Base-by-base conservation (phyloP, 2,329 filamentous ascomycete genomes). In the Ophiobolus disseminans region DNA sequence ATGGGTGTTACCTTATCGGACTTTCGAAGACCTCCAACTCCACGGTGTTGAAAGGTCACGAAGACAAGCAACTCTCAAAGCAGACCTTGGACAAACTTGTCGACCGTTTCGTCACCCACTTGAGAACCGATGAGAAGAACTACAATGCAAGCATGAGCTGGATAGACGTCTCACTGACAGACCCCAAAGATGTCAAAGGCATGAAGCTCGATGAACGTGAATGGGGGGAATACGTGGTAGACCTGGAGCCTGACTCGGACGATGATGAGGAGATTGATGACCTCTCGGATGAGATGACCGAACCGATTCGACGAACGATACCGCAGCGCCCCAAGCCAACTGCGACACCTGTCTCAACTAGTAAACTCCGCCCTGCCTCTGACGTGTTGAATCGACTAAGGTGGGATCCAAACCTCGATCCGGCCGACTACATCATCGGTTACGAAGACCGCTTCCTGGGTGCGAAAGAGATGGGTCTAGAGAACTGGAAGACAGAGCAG, bases 1-100 rank as follows among this genome's bases (percentile, higher is more conserved):
- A 84, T 28, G 82, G 83, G 3, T 83, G 77, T 53, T 88, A 87
- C 62, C 76, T 88, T 2, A 76, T 88, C 16, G 86, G 86, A 0
- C 73, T 88, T 10, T 63, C 69, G 3, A 67, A 59, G 35, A 44
- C 36, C 14, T 16, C 50, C 1, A 52, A 36, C 4, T 19, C 21
- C 2, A 34, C 25, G 2, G 3, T 7, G 10, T 21, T 20, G 11
- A 25, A 25, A 4, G 50, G 25, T 11, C 48, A 59, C 14, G 63
- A 81, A 4, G 76, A 81, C 14, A 68, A 75, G 9, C 75, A 75
- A 40, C 51, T 70, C 3, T 73, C 76, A 2, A 71, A 79, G 3
- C 74, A 73, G 20, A 70, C 74, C 1, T 69, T 88, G 6, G 53
- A 70, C 11, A 65, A 68, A 11, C 45, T 61, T 1, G 51, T 77